Base-by-base conservation (phyloP, 805 yeast genomes). In the Nadsonia fulvescens region DNA sequence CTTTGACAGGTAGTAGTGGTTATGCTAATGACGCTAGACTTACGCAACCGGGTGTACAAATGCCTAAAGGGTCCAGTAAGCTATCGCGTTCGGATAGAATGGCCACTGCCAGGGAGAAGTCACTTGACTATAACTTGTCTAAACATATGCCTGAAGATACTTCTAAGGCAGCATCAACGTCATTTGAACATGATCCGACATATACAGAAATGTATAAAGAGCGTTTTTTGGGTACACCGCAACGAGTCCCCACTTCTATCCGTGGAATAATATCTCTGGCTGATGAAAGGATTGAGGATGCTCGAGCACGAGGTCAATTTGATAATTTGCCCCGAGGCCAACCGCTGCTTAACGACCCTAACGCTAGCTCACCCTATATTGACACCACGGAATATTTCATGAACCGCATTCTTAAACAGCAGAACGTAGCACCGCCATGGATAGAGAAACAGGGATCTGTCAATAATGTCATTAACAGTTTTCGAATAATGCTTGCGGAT, bases 401-500 rank as follows among this genome's bases (percentile, higher is more conserved):
- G 51, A 82, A 82, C 48, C 69, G 76, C 34, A 72, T 82, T 23
- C 49, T 82, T 28, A 40, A 48, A 28, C 62, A 66, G 22, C 93
- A 82, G 46, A 82, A 78, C 25, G 70, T 78, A 1, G 53, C 70
- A 7, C 93, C 93, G 0, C 92, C 92, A 0, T 82, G 94, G 94
- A 72, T 82, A 18, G 92, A 79, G 38, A 70, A 66, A 29, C 89
- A 77, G 45, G 56, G 64, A 11, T 58, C 65, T 2, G 65, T 73
- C 4, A 59, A 62, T 22, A 32, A 39, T 2, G 64, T 63, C 18
- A 56, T 75, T 6, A 42, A 38, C 3, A 40, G 40, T 0, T 67
- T 77, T 28, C 47, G 82, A 27, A 33, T 37, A 0, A 55, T 55
- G 34, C 30, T 28, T 36, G 13, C 36, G 41, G 20, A 23, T 7